Conservation (phyloP, 805 yeast genomes). For the Torulaspora franciscae region DNA sequence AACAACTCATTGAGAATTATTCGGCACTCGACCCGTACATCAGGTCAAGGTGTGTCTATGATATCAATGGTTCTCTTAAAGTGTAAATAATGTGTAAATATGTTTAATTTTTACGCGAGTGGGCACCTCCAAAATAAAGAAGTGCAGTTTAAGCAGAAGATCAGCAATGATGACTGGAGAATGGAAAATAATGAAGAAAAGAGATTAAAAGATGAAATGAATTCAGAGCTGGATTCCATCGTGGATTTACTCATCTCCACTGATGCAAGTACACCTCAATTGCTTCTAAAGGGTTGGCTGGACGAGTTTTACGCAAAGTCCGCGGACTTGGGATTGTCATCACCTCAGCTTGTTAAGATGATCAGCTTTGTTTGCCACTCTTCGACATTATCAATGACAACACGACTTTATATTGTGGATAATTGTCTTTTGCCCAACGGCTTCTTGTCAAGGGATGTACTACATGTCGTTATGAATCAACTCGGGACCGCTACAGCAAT, state of each 20-base stretch:
- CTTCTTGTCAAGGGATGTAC: constrained; percentile 23
- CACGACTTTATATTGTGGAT: constrained; percentile 26
- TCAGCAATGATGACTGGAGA: not conserved
- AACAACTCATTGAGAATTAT: constrained; percentile 57
- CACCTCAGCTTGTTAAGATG: constrained; percentile 14
- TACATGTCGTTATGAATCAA: constrained; percentile 28
- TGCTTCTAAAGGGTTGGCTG: constrained; percentile 9
- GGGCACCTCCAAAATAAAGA: too few species aligned
- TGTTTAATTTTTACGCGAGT: not conserved
- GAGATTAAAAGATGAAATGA: constrained; percentile 1
- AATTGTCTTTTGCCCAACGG: constrained; percentile 32
- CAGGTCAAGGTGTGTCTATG: constrained; percentile 74
- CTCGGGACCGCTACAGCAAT: constrained; percentile 30
- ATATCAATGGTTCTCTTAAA: constrained; percentile 58
- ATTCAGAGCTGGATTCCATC: constrained; percentile 5
- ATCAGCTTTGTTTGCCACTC: constrained; percentile 22
- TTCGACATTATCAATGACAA: constrained; percentile 12
- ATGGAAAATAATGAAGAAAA: not conserved
- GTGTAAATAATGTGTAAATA: constrained; percentile 10
- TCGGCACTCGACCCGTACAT: constrained; percentile 71
- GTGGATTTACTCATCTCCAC: constrained; percentile 4
- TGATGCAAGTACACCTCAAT: constrained; percentile 10
- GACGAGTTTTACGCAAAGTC: constrained; percentile 14
- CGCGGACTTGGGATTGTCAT: constrained; percentile 21
- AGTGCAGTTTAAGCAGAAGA: not conserved